A percentile compares a stretch with the other conserved stretches of the same genome.
phyloP scores from a whole-genome alignment of 78 protist genomes.

The Bigelowiella natans region DNA sequence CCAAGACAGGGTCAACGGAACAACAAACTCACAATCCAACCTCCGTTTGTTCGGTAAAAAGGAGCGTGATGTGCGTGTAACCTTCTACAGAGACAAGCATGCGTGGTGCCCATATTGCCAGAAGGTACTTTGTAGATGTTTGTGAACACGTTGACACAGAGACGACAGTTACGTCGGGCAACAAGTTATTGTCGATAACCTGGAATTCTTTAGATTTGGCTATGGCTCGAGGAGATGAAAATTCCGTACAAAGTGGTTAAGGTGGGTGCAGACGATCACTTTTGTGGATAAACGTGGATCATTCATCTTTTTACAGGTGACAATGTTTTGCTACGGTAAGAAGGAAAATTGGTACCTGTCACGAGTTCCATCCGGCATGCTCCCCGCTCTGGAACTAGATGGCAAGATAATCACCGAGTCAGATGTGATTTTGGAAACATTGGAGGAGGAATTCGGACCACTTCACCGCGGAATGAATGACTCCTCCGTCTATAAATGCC shows the following conservation, averaged over 20 bases:
- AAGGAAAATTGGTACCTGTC: not conserved
- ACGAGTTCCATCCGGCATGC: not conserved
- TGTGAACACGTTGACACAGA: no score
- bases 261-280: no score
- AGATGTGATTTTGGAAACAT: not conserved
- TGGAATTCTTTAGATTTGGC: no score
- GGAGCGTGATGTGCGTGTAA: conserved; percentile 21
- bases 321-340: conserved; percentile 13
- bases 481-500: not conserved
- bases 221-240: no score
- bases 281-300: not conserved
- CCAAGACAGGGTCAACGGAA: no score
- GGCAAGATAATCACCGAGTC: not conserved
- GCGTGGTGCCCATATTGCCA: conserved; percentile 35
- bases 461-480: not conserved
- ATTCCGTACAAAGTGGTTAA: no score
- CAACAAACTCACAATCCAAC: no score
- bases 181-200: no score
- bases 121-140: no score
- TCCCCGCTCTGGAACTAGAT: conserved; percentile 15
- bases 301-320: not conserved
- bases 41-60: no score
- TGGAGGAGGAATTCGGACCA: not conserved
- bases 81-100: conserved; percentile 1
- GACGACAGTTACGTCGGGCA: no score